Base-by-base conservation (phyloP, 2,329 filamentous ascomycete genomes). In the Aspergillus transmontanensis region DNA sequence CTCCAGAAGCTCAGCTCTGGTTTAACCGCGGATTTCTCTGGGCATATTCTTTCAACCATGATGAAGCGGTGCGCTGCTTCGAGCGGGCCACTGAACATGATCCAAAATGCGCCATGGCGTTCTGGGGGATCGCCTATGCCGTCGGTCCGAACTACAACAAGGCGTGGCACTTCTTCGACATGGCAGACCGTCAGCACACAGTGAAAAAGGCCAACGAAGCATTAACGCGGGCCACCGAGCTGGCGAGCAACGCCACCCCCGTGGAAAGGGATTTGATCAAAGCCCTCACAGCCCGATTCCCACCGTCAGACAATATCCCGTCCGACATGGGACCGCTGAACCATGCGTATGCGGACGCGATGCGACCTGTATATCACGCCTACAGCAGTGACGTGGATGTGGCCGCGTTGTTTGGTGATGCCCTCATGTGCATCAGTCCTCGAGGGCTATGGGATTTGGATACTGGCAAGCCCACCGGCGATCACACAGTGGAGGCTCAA, bases 81-180 rank as follows among this genome's bases (percentile, higher is more conserved):
- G 57, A 71, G 57, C 66, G 64, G 19, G 74, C 73, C 2, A 69
- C 71, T 11, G 56, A 60, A 7, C 41, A 66, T 30, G 76, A 78
- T 57, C 60, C 69, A 5, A 64, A 64, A 9, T 78, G 74, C 56
- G 72, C 73, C 1, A 73, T 78, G 67, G 76, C 75, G 11, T 72
- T 72, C 39, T 78, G 75, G 75, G 75, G 75, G 6, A 59, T 76
- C 11, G 75, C 90, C 0, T 92, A 90, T 71, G 82, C 87, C 0
- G 76, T 89, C 0, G 91, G 90, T 0, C 90, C 90, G 2, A 93
- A 94, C 70, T 89, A 90, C 75, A 91, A 93, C 79, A 92, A 93
- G 71, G 87, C 90, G 0, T 93, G 90, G 90, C 84, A 85, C 19
- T 81, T 86, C 11, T 92, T 92, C 66, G 89, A 90, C 61, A 76